Conservation (phyloP, 345 rosid species). For the Eucalyptus pauciflora region DNA sequence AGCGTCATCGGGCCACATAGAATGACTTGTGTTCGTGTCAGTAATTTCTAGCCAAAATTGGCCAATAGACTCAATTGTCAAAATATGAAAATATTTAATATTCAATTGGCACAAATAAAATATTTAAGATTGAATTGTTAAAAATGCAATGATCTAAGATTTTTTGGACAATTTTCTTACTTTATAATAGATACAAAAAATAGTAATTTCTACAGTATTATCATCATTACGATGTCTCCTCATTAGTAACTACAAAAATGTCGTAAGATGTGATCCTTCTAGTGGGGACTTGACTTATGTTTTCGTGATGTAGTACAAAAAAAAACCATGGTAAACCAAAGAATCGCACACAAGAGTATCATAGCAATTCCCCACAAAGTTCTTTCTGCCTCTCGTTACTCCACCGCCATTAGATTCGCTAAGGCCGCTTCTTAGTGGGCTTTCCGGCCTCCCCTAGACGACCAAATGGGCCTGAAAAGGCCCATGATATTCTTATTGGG, state of each 20-base stretch:
- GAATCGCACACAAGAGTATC: not conserved
- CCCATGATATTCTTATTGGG: not conserved
- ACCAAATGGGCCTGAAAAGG: not conserved
- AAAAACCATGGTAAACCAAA: not conserved
- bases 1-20: accelerated
- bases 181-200: not conserved
- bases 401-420: not conserved
- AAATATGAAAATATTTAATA: no score
- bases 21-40: accelerated
- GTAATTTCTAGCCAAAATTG: accelerated
- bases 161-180: not conserved
- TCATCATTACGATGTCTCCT: not conserved
- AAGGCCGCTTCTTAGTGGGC: not conserved
- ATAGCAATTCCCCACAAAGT: not conserved
- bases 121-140: no score
- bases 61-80: accelerated
- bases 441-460: not conserved
- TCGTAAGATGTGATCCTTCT: not conserved
- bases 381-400: not conserved
- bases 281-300: not conserved
- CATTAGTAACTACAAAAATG: no score
- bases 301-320: not conserved
- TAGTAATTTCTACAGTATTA: not conserved
- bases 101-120: no score
- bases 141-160: accelerated